phyloP scores from a whole-genome alignment of 345 rosid species.

The Balakata baccata region DNA sequence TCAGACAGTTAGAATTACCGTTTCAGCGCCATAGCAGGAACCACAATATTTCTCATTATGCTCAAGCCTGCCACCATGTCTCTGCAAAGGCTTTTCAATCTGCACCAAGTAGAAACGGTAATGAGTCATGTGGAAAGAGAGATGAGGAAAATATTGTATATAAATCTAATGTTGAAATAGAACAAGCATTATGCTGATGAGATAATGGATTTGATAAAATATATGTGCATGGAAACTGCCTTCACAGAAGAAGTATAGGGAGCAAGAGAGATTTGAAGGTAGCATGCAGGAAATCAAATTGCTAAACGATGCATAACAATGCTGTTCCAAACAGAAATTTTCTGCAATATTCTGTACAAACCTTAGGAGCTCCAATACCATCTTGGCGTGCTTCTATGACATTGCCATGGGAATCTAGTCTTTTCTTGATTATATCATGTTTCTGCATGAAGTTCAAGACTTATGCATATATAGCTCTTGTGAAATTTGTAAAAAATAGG shows the following conservation, averaged over 20 bases:
- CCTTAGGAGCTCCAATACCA: constrained; percentile 92
- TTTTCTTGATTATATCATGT: constrained; percentile 86
- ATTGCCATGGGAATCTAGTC: constrained; percentile 70
- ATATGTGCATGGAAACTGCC: background rate
- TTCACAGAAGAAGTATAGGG: background rate
- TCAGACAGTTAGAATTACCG: constrained; percentile 40
- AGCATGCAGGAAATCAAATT: background rate
- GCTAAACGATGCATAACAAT: background rate
- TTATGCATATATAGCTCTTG: background rate
- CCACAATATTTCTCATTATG: constrained; percentile 96
- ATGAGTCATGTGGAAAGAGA: background rate
- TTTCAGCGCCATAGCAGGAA: constrained; percentile 90
- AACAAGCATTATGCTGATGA: background rate
- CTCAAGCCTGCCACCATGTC: constrained; percentile 95
- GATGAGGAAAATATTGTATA: background rate
- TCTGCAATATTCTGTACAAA: constrained; percentile 30
- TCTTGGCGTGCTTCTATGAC: constrained; percentile 75
- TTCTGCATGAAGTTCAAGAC: constrained; percentile 46
- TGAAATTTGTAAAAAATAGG: background rate
- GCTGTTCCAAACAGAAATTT: background rate
- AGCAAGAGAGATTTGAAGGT: background rate
- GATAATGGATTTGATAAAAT: background rate
- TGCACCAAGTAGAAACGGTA: constrained; percentile 33
- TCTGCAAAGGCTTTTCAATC: constrained; percentile 91
- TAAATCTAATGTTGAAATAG: background rate